phyloP scores from a whole-genome alignment of 139 green algal genomes.

The Gonium pectorale region DNA sequence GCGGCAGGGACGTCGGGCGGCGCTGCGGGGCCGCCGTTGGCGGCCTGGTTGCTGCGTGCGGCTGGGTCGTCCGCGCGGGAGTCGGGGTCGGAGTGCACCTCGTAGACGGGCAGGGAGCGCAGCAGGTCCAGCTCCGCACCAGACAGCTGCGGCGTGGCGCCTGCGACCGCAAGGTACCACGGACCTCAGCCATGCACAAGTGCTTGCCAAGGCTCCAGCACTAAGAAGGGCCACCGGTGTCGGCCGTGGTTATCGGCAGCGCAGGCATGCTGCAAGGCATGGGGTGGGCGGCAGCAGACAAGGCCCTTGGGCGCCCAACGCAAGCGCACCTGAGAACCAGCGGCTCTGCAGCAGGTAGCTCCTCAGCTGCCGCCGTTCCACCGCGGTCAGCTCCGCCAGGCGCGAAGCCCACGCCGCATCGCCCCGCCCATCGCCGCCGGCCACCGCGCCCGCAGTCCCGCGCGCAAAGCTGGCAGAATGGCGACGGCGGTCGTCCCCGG shows the following conservation, averaged over 20 bases:
- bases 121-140: constrained; percentile 58
- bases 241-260: no score
- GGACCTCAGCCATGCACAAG: no score
- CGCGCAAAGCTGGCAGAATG: no score
- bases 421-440: background rate
- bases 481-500: background rate
- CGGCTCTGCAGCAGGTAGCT: constrained; percentile 73
- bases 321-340: constrained; percentile 65
- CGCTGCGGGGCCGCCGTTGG: background rate
- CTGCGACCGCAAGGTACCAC: background rate
- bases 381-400: constrained; percentile 33
- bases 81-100: constrained; percentile 47
- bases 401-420: constrained; percentile 21
- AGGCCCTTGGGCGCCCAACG: no score
- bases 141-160: background rate
- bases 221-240: no score
- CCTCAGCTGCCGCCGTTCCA: constrained; percentile 73
- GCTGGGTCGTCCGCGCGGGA: no score
- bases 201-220: no score
- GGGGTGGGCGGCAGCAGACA: background rate
- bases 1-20: background rate
- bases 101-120: constrained; percentile 71
- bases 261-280: no score
- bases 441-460: no score
- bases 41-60: no score